Base-by-base conservation (phyloP, 805 yeast genomes). In the Saccharomycopsis sp. region DNA sequence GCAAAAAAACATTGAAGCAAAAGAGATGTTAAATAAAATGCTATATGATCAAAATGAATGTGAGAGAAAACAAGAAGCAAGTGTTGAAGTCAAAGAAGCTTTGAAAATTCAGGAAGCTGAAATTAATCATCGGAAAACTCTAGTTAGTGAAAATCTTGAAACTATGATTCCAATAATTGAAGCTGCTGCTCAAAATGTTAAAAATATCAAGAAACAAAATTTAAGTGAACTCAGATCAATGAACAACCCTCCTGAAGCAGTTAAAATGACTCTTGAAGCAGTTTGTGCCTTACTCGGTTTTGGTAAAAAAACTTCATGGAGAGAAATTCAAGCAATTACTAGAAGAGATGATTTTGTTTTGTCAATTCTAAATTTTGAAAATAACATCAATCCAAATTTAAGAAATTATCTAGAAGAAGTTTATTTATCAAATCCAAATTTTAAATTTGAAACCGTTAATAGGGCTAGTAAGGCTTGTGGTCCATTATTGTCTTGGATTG, bases 391-490 rank as follows among this genome's bases (percentile, higher is more conserved):
- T 0, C 55, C 63, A 1, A 70, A 67, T 3, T 49, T 79, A n/a
- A 61, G 85, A 26, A 51, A 59, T 0, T 64, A 59, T 39, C 74
- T 89, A 76, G 76, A 77, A 30, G 48, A 56, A 1, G 65, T 63
- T 2, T 89, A 81, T 51, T 58, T 88, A 9, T 62, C 78, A 0
- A 63, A 76, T 40, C 70, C 76, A 0, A 79, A 74, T 38, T 88
- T 72, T 55, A 84, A 72, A 31, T 80, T 61, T 51, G 87, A 79
- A 36, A 61, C 82, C 0, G 95, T 85, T 0, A 74, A 82, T 51
- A 65, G 96, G 30, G 97, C 97, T 3, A 81, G 94, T 57, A 86
- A 83, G 53, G 96, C 96, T 0, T 86, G 96, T 62, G 97, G 96
- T 0, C 97, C 97, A 0, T 61, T 89, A 27, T 53, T 82, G 15